A percentile compares a stretch with the other conserved stretches of the same genome.
phyloP scores from a whole-genome alignment of 352 stramenopile genomes.

The Pythium apleroticum region DNA sequence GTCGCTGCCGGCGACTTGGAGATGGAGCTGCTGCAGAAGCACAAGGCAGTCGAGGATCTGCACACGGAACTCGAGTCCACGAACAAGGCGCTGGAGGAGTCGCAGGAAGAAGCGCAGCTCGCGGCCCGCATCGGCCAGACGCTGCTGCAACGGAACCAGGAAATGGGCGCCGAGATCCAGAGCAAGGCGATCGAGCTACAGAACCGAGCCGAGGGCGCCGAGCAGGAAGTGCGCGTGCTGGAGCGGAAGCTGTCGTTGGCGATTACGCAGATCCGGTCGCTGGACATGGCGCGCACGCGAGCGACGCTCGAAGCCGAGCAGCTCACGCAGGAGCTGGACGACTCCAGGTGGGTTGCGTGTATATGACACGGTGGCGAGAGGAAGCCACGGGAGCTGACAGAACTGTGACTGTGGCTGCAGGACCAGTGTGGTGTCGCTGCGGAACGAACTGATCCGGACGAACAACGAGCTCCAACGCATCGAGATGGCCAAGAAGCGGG shows the following conservation, averaged over 20 bases:
- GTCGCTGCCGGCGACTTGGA: constrained; percentile 33
- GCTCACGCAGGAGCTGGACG: constrained; percentile 36
- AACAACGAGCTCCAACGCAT: constrained; percentile 27
- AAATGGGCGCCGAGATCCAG: constrained; percentile 47
- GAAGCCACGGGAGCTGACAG: no score
- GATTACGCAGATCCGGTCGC: constrained; percentile 37
- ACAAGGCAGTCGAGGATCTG: constrained; percentile 44
- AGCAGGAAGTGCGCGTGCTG: constrained; percentile 42
- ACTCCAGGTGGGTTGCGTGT: constrained; percentile 11
- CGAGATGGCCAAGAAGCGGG: constrained; percentile 12
- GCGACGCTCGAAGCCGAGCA: constrained; percentile 36
- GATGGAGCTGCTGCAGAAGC: constrained; percentile 36
- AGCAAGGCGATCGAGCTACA: constrained; percentile 34
- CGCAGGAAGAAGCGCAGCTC: constrained; percentile 48
- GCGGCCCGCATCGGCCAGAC: constrained; percentile 50
- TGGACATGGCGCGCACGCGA: constrained; percentile 39
- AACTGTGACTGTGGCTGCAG: no score
- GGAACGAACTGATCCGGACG: constrained; percentile 28
- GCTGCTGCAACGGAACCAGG: constrained; percentile 47
- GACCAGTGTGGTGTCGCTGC: constrained; percentile 8
- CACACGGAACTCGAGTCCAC: constrained; percentile 49
- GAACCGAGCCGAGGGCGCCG: constrained; percentile 40
- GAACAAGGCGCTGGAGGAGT: constrained; percentile 47
- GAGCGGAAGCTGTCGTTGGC: constrained; percentile 34
- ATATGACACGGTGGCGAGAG: no score